phyloP scores from a whole-genome alignment of 192 early-diverging fungal species.

The Linnemannia zychae region DNA sequence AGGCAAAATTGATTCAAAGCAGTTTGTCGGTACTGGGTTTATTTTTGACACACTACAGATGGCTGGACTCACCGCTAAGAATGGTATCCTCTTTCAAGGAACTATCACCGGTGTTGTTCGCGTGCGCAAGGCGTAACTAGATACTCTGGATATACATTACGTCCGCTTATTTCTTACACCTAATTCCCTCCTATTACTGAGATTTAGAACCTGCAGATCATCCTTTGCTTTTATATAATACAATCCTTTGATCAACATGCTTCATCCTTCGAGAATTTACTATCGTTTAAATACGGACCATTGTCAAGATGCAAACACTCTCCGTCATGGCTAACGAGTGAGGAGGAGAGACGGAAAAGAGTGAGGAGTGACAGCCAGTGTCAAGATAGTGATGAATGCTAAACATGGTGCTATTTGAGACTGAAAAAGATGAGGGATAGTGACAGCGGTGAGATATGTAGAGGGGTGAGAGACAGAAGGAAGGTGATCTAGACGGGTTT shows the following conservation, averaged over 20 bases:
- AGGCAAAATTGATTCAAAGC: constrained; percentile 34
- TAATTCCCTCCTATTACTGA: not conserved
- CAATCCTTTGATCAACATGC: not conserved
- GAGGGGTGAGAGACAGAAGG: not conserved
- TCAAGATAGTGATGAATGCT: not conserved
- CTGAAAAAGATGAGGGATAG: too few species aligned
- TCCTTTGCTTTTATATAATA: not conserved
- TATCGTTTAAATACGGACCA: not conserved
- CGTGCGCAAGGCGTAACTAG: constrained; percentile 32
- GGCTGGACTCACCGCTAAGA: constrained; percentile 27
- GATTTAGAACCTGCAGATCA: not conserved
- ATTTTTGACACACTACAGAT: constrained; percentile 37
- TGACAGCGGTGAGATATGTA: too few species aligned
- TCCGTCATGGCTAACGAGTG: not conserved
- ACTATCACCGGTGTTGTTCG: constrained; percentile 34
- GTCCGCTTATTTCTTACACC: constrained; percentile 6
- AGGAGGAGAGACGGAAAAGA: not conserved
- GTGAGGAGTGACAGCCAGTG: not conserved
- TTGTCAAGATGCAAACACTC: not conserved
- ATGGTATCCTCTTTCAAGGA: constrained; percentile 19
- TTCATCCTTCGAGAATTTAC: not conserved
- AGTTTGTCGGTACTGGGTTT: constrained; percentile 25
- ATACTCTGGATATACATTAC: constrained; percentile 5
- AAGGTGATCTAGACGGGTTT: not conserved
- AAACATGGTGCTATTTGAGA: not conserved